Conservation (phyloP, 495 filamentous ascomycete genomes). For the Aspergillus indologenus region DNA sequence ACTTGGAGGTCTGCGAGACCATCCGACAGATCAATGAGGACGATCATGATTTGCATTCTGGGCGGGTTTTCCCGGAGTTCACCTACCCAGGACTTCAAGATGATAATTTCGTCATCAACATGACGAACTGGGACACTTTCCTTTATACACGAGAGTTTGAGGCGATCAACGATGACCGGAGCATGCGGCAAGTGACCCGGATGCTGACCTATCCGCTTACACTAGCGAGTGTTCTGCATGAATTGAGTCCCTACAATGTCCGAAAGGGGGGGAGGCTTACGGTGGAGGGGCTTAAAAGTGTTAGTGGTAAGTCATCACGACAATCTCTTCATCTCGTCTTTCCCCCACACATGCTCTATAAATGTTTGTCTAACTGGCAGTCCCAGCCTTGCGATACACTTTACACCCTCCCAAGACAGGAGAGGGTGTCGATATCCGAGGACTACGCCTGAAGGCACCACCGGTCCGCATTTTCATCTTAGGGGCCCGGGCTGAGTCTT, state of each 20-base stretch:
- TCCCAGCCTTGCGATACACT: constrained; percentile 80
- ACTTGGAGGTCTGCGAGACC: constrained; percentile 88
- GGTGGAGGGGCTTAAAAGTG: constrained; percentile 82
- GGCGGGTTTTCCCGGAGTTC: constrained; percentile 91
- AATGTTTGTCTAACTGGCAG: constrained; percentile 13
- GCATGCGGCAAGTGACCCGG: constrained; percentile 84
- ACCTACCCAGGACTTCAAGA: constrained; percentile 83
- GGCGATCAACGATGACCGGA: constrained; percentile 83
- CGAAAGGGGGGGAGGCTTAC: constrained; percentile 71
- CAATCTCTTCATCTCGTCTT: background rate
- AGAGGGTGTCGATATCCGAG: constrained; percentile 68
- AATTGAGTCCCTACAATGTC: constrained; percentile 86
- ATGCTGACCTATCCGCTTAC: constrained; percentile 93
- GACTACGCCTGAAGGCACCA: constrained; percentile 76
- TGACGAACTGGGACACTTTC: constrained; percentile 98
- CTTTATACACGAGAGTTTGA: constrained; percentile 84
- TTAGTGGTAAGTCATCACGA: constrained; percentile 65
- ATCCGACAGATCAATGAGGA: constrained; percentile 94
- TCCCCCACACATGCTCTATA: background rate
- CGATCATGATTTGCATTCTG: constrained; percentile 89
- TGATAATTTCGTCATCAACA: constrained; percentile 89
- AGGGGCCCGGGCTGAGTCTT: constrained; percentile 93
- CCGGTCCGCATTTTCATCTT: constrained; percentile 90
- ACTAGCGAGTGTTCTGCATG: constrained; percentile 85
- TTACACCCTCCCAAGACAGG: constrained; percentile 84